A percentile compares a stretch with the other conserved stretches of the same genome.
These are phyloP conservation scores for Adansonia digitata DNA, from an alignment of 345 rosid species.

Conservation along the genomic window DNA sequence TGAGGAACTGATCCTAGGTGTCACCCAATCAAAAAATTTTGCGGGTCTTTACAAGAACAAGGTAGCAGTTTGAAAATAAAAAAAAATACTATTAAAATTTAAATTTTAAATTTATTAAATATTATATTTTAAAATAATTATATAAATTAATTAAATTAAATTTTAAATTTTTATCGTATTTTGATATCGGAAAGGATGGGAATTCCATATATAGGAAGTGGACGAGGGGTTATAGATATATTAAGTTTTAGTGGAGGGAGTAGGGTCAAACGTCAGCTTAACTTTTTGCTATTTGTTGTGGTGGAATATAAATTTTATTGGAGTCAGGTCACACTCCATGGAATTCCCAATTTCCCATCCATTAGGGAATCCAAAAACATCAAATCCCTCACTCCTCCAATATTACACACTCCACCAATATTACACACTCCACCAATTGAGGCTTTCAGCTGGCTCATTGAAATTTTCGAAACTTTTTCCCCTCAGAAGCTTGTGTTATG, in stretches of 20 bases:
- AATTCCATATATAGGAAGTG: constrained; percentile 12
- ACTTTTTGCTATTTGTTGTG: background rate
- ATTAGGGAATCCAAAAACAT: constrained; percentile 6
- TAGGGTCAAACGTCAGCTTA: constrained; percentile 1
- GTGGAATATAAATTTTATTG: constrained; percentile 5
- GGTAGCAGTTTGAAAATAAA: no score
- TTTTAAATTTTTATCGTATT: no score
- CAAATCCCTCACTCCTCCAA: background rate
- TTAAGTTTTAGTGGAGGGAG: background rate
- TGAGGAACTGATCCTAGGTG: constrained; percentile 27
- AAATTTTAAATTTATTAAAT: no score
- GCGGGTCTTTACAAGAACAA: background rate
- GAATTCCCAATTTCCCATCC: constrained; percentile 17
- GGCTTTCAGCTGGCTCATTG: constrained; percentile 20
- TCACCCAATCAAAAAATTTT: constrained; percentile 25
- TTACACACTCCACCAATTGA: constrained; percentile 48
- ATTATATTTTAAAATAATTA: no score
- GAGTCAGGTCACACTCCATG: constrained; percentile 31
- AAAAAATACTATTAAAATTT: no score
- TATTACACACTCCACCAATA: constrained; percentile 46
- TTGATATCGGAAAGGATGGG: background rate
- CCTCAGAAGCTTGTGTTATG: background rate
- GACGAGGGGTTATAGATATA: background rate
- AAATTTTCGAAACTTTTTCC: background rate
- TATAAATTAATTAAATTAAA: no score